These are phyloP conservation scores for Puccinia hordei DNA, from an alignment of 1,284 basidiomycete genomes.

Conservation along the genomic window DNA sequence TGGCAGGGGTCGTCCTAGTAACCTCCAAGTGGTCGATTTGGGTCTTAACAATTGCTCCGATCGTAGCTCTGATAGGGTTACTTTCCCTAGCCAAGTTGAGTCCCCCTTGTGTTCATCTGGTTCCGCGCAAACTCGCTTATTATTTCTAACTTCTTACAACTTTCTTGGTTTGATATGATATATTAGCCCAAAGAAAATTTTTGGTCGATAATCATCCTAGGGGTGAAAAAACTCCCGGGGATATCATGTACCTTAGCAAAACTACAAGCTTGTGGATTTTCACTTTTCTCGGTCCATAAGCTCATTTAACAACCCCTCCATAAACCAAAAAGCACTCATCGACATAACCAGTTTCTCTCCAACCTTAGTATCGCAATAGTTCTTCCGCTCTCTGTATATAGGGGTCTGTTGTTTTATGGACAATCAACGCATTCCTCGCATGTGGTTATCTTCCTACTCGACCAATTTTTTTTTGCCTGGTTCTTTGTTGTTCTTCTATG, in stretches of 20 bases:
- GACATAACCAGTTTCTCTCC: neutral
- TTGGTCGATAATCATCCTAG: neutral
- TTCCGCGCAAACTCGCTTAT: neutral
- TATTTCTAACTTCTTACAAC: neutral
- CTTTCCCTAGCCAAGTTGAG: constrained; percentile 30
- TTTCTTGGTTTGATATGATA: too few relatives aligned
- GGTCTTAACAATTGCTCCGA: constrained; percentile 27
- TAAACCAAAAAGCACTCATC: neutral
- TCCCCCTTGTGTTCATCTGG: neutral
- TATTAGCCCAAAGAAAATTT: constrained; percentile 11
- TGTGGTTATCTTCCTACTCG: neutral
- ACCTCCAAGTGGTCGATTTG: constrained; percentile 27
- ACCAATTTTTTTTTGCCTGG: neutral
- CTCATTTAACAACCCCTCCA: neutral
- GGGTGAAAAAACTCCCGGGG: neutral
- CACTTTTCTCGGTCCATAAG: neutral
- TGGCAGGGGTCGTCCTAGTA: constrained; percentile 16
- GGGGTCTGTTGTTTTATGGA: neutral
- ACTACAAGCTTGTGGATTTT: neutral
- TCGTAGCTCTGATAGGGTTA: constrained; percentile 40
- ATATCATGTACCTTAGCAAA: too few relatives aligned
- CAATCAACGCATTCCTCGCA: constrained; percentile 1
- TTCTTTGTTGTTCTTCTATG: too few relatives aligned
- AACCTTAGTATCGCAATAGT: neutral
- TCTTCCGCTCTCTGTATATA: neutral